Conservation (phyloP, 148 eudicot genomes). For the Rhododendron mucronatum region DNA sequence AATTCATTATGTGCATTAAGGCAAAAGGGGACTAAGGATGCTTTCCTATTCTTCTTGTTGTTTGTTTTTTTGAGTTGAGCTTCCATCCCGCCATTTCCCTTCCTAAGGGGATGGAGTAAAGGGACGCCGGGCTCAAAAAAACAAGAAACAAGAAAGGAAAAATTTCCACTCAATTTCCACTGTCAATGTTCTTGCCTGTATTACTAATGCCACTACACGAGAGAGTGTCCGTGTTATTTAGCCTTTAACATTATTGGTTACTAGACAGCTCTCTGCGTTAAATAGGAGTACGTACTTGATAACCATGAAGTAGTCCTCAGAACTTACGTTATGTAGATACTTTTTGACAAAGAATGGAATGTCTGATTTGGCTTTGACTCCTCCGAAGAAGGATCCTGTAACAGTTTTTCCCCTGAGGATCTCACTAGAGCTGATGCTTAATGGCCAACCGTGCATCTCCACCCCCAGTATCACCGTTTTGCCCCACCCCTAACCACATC, state of each 20-base stretch:
- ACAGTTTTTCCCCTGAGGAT: constrained; percentile 41
- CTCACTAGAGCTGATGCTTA: constrained; percentile 27
- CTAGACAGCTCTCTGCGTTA: neutral
- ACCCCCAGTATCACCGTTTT: constrained; percentile 56
- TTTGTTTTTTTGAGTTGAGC: too few species aligned
- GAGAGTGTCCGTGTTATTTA: neutral
- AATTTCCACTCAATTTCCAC: too few species aligned
- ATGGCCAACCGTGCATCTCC: constrained; percentile 39
- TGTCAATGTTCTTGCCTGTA: too few species aligned
- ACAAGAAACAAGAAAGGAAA: too few species aligned
- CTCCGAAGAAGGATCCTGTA: constrained; percentile 47
- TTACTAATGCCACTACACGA: neutral
- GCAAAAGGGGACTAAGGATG: too few species aligned
- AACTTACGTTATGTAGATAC: constrained; percentile 40
- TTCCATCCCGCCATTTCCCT: too few species aligned
- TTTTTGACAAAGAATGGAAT: constrained; percentile 46
- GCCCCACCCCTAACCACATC: constrained; percentile 44
- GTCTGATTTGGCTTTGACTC: constrained; percentile 59
- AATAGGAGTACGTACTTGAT: neutral
- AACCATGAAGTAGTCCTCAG: neutral
- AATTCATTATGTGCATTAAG: too few species aligned
- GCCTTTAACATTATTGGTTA: neutral
- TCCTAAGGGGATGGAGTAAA: too few species aligned
- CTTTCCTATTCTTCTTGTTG: too few species aligned
- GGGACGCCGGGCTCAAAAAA: too few species aligned